Evolutionary conservation across 1,284 basidiomycete genomes (phyloP).

Genomic region (Cryptococcus sp.): DNA sequence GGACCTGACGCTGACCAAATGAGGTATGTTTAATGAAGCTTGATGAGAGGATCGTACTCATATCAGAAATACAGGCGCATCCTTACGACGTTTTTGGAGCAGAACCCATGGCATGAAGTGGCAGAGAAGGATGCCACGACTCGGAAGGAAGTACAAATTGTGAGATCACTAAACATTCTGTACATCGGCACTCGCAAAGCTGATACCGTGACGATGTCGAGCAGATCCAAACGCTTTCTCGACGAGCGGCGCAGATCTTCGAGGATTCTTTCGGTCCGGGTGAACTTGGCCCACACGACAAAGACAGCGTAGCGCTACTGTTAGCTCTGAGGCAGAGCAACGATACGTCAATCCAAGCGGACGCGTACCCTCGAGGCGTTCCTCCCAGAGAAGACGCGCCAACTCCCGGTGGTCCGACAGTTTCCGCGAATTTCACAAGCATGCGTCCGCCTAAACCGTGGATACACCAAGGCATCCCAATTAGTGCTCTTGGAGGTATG

Average conservation of each 20-base stretch:
- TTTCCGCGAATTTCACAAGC: conserved; percentile 1
- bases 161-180: conserved; percentile 16
- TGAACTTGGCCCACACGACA: conserved; percentile 42
- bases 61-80: conserved; percentile 28
- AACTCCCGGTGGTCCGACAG: conserved; percentile 13
- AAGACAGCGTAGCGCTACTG: conserved; percentile 47
- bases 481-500: background rate
- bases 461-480: background rate
- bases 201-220: background rate
- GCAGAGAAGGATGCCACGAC: conserved; percentile 50
- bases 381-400: conserved; percentile 22
- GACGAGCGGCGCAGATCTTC: conserved; percentile 49
- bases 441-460: conserved; percentile 14
- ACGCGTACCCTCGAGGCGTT: conserved; percentile 21
- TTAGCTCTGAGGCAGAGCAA: conserved; percentile 46
- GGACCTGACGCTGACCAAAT: conserved; percentile 48
- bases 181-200: background rate
- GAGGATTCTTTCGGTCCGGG: conserved; percentile 47
- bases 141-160: conserved; percentile 52
- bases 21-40: conserved; percentile 23
- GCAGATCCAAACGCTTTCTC: conserved; percentile 50
- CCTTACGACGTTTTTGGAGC: conserved; percentile 49
- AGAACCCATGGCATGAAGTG: conserved; percentile 48
- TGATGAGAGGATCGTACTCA: background rate
- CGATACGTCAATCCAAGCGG: conserved; percentile 19